Base-by-base conservation (phyloP, 1,284 basidiomycete species). In the Boletus holoroseus region DNA sequence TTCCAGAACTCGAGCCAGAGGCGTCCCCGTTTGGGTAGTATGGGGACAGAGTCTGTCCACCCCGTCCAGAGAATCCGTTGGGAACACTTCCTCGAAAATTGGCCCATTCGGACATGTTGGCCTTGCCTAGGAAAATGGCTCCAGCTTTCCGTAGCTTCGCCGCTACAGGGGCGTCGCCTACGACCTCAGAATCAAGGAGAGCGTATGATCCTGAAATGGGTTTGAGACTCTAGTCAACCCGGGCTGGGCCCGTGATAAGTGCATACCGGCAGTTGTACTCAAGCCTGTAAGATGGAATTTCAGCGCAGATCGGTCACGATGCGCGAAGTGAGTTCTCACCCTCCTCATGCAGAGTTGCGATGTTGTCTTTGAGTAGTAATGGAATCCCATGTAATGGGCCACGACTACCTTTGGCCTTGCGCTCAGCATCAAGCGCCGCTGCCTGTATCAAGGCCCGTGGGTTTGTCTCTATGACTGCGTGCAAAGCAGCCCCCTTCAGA, bases 341-440 rank as follows among this genome's bases (percentile, higher is more conserved):
- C 82, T 89, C 66, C 37, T 66, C 60, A 15, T 66, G 62, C n/a
- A 67, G 32, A 26, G 63, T 62, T 9, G 60, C 63, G 18, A 66
- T 64, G 44, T 63, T 67, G 46, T 57, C 56, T 40, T 68, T 65
- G 51, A 89, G 60, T 3, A 88, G 63, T 36, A 88, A 71, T 0
- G 84, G 85, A 24, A 88, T 86, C 0, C 86, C 86, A 59, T 88
- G 85, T 44, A 88, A 63, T 1, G 66, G 61, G 5, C 83, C 73
- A 15, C 82, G 73, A 13, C 71, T 68, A 1, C 81, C 79, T 2
- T 62, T 69, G 1, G 34, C 35, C 38, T 67, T 68, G 7, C 85
- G 72, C 60, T 86, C 84, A 0, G 58, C 53, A 54, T 87, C 85
- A 7, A 85, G 68, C 2, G 61, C 67, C 2, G 71, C 74, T 5